These are phyloP conservation scores for Orychophragmus violaceus DNA, from an alignment of 345 rosid genomes.

Conservation along the genomic window DNA sequence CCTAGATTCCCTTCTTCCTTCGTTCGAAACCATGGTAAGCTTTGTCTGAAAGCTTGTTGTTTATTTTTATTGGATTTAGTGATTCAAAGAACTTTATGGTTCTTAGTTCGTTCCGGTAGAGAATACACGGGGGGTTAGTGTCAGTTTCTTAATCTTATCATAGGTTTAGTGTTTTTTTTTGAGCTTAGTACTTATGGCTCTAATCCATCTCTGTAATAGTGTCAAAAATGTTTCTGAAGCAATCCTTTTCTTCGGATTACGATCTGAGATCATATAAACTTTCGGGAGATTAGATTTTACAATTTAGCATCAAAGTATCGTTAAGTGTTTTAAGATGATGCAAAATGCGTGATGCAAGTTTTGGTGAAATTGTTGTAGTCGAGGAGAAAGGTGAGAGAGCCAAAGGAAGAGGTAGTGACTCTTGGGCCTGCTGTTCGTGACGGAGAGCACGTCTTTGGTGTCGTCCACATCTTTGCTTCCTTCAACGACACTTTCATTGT, in stretches of 20 bases:
- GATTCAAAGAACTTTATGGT: neutral
- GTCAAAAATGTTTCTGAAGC: neutral
- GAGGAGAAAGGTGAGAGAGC: constrained; percentile 61
- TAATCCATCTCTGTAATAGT: neutral
- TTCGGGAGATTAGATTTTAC: neutral
- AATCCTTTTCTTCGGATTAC: neutral
- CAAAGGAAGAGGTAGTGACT: constrained; percentile 71
- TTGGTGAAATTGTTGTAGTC: constrained; percentile 39
- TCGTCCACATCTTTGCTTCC: constrained; percentile 68
- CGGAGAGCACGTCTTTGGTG: constrained; percentile 79
- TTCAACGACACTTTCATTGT: constrained; percentile 77
- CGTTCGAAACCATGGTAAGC: constrained; percentile 21
- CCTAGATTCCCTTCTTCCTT: neutral
- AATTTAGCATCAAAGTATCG: neutral
- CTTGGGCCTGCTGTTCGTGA: constrained; percentile 73
- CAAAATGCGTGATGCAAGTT: neutral
- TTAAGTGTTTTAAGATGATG: neutral
- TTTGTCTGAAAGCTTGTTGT: neutral
- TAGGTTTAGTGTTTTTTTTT: neutral
- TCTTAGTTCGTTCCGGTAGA: neutral
- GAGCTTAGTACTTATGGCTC: neutral
- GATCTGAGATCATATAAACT: neutral
- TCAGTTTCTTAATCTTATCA: neutral
- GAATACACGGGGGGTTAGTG: neutral
- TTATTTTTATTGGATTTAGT: neutral